phyloP scores from a whole-genome alignment of 208 protist genomes.

The Tritrichomonas musculus region DNA sequence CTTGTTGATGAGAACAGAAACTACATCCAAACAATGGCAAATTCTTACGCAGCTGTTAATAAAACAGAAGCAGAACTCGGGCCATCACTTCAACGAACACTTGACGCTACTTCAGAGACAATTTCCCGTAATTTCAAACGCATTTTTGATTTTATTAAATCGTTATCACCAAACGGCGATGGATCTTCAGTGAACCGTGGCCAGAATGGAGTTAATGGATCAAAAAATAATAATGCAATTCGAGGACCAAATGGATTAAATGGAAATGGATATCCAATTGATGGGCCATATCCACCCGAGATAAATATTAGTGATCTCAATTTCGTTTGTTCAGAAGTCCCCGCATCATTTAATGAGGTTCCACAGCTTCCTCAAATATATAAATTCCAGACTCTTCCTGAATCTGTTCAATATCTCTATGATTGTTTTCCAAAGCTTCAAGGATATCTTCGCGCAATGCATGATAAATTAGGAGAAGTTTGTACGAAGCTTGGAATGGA shows the following conservation, averaged over 20 bases:
- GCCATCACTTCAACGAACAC: background rate
- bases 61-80: background rate
- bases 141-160: background rate
- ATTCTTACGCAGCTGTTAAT: background rate
- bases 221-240: too few relatives aligned
- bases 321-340: too few relatives aligned
- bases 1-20: too few relatives aligned
- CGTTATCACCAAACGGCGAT: too few relatives aligned
- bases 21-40: background rate
- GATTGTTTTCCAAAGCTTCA: background rate
- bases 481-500: too few relatives aligned
- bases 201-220: too few relatives aligned
- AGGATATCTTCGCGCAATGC: background rate
- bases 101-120: background rate
- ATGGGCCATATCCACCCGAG: too few relatives aligned
- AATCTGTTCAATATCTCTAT: conserved; percentile 2
- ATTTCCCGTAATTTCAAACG: background rate
- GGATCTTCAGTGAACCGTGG: too few relatives aligned
- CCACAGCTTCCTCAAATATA: background rate
- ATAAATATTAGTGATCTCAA: too few relatives aligned
- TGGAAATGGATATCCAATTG: too few relatives aligned
- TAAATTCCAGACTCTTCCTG: background rate
- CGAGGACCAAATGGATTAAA: too few relatives aligned
- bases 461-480: background rate
- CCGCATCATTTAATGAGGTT: too few relatives aligned